Conservation (phyloP, 2,329 filamentous ascomycete species). For the Aspergillus puulaauensis region DNA sequence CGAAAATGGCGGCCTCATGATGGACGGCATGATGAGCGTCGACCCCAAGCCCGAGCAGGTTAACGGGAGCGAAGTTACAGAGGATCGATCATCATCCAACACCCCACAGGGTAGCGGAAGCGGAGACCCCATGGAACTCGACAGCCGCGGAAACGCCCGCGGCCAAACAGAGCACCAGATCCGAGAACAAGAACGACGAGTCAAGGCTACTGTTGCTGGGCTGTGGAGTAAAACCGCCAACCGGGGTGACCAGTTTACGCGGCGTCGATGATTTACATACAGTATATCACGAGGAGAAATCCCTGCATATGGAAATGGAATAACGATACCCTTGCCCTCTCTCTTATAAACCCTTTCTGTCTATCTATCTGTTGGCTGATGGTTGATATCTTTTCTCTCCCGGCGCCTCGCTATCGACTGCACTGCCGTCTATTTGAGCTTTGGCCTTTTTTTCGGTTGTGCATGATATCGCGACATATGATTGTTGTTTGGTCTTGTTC, state of each 20-base stretch:
- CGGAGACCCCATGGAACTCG: slow-evolving; percentile 1
- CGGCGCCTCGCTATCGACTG: too few species aligned
- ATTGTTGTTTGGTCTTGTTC: not conserved
- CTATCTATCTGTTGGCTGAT: not conserved
- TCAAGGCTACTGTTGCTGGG: slow-evolving; percentile 59
- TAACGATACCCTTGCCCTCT: slow-evolving; percentile 1
- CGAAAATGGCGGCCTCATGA: slow-evolving; percentile 61
- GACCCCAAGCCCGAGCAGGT: slow-evolving; percentile 54
- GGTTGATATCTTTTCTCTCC: too few species aligned
- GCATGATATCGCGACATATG: not conserved
- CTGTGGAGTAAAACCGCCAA: slow-evolving; percentile 47
- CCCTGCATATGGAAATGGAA: not conserved
- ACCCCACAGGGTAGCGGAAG: not conserved
- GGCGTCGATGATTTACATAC: not conserved
- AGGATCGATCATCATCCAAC: slow-evolving; percentile 26
- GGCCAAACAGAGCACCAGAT: slow-evolving; percentile 49
- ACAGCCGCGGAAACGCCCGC: slow-evolving; percentile 4
- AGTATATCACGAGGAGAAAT: too few species aligned
- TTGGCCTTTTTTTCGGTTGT: not conserved
- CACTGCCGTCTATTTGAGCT: not conserved
- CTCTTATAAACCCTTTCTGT: not conserved
- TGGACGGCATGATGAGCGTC: slow-evolving; percentile 59
- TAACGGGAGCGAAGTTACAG: slow-evolving; percentile 43
- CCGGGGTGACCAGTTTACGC: not conserved
- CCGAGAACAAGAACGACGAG: slow-evolving; percentile 57